These are phyloP conservation scores for Echinosophora koreensis DNA, from an alignment of 306 rosid species.

Conservation along the genomic window DNA sequence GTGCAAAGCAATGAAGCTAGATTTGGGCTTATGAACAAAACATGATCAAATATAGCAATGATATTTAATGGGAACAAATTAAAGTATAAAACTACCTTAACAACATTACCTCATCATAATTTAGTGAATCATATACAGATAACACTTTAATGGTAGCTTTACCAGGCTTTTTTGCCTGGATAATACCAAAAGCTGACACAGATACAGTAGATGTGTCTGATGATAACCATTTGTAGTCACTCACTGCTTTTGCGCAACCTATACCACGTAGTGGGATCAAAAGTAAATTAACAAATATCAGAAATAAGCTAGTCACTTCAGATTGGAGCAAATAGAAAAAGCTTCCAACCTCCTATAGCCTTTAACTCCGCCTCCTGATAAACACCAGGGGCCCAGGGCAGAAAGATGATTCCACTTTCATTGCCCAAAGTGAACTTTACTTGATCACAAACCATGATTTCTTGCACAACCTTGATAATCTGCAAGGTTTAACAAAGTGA, in stretches of 20 bases:
- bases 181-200: constrained; percentile 80
- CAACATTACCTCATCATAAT: constrained; percentile 83
- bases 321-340: constrained; percentile 50
- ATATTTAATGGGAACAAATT: constrained; percentile 17
- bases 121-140: constrained; percentile 74
- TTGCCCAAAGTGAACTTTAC: constrained; percentile 67
- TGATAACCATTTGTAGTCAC: constrained; percentile 89
- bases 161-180: constrained; percentile 91
- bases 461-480: constrained; percentile 75
- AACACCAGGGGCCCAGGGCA: constrained; percentile 89
- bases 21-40: constrained; percentile 38
- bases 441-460: constrained; percentile 76
- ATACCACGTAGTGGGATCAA: constrained; percentile 37
- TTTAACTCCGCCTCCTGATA: constrained; percentile 83
- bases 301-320: constrained; percentile 36
- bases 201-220: constrained; percentile 72
- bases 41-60: constrained; percentile 11
- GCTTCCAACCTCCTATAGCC: constrained; percentile 82
- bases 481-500: constrained; percentile 46
- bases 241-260: constrained; percentile 86
- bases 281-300: constrained; percentile 42
- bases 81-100: constrained; percentile 19
- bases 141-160: constrained; percentile 84
- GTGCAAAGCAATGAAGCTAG: constrained; percentile 21
- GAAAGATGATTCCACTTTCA: constrained; percentile 62